phyloP scores from a whole-genome alignment of 257 asterid species.

The Jacaranda mimosifolia region DNA sequence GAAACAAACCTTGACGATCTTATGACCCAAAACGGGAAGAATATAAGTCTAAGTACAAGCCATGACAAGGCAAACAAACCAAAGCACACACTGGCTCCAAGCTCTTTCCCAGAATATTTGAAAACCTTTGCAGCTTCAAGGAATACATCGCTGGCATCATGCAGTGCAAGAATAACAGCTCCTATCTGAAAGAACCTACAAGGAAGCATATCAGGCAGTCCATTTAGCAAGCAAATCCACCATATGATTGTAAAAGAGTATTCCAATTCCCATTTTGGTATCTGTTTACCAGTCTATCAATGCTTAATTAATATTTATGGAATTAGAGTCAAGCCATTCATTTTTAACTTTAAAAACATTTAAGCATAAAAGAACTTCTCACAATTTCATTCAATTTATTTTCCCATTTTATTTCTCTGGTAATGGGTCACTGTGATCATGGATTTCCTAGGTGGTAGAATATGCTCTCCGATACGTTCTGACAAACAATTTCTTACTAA shows the following conservation, averaged over 20 bases:
- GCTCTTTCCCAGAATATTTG: constrained; percentile 73
- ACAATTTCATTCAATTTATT: background rate
- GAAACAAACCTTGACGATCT: constrained; percentile 61
- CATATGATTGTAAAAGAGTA: background rate
- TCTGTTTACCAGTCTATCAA: background rate
- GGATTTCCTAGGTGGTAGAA: background rate
- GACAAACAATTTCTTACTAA: background rate
- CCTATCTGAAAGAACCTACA: constrained; percentile 80
- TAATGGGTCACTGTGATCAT: background rate
- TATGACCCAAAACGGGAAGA: constrained; percentile 83
- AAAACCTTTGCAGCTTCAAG: constrained; percentile 85
- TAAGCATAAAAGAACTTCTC: background rate
- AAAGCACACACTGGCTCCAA: constrained; percentile 81
- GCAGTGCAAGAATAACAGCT: constrained; percentile 72
- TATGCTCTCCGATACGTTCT: background rate
- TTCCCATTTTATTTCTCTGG: background rate
- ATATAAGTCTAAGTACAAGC: constrained; percentile 71
- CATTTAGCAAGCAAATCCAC: constrained; percentile 4
- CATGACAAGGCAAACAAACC: constrained; percentile 79
- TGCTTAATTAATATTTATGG: background rate
- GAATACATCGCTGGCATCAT: constrained; percentile 86
- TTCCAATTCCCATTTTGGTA: background rate
- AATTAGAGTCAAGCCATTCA: background rate
- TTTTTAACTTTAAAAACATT: background rate
- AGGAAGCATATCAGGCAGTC: constrained; percentile 39